These are phyloP conservation scores for Populus ilicifolia DNA, from an alignment of 345 rosid genomes.

Conservation along the genomic window DNA sequence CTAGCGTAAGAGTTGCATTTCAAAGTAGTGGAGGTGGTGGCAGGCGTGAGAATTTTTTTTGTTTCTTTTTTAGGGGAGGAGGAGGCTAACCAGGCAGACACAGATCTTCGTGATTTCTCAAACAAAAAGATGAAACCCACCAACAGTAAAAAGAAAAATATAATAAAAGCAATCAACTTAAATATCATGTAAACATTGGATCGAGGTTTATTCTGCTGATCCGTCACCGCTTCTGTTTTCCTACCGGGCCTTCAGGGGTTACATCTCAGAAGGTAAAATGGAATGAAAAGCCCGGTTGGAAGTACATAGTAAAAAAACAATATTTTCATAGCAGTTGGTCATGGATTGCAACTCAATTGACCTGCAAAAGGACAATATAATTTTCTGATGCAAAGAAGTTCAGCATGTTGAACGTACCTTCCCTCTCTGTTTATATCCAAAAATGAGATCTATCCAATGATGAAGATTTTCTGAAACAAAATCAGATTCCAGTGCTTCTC, in stretches of 20 bases:
- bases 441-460: slow-evolving; percentile 98
- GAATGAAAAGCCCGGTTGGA: not conserved
- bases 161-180: not conserved
- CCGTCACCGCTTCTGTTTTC: not conserved
- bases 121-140: not conserved
- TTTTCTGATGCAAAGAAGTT: not conserved
- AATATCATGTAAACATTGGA: not conserved
- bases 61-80: not conserved
- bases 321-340: not conserved
- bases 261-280: not conserved
- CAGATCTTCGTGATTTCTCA: not conserved
- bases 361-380: not conserved
- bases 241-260: not conserved
- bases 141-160: not conserved
- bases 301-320: not conserved
- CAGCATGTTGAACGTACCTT: slow-evolving; percentile 48
- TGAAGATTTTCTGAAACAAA: slow-evolving; percentile 95
- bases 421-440: slow-evolving; percentile 97
- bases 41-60: too few relatives aligned
- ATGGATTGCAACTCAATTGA: not conserved
- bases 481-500: slow-evolving; percentile 95
- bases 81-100: not conserved
- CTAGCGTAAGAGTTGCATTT: not conserved
- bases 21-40: not conserved
- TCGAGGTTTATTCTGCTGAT: not conserved